A percentile compares a stretch with the other conserved stretches of the same genome.
Evolutionary conservation across 164 flowering plant species (phyloP).

Genomic region (Santalum album): DNA sequence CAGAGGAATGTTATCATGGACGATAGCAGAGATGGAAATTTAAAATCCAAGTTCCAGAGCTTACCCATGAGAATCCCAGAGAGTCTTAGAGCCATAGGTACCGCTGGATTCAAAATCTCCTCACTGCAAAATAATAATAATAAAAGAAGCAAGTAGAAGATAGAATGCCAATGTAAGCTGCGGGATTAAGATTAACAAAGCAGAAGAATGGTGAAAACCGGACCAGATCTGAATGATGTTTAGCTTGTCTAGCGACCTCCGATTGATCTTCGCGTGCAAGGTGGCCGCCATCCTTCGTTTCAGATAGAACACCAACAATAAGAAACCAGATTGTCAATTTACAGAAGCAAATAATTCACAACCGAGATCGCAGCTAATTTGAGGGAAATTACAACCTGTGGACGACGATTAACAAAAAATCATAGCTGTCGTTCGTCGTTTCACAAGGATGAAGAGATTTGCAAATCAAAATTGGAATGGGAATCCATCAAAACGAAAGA

Average conservation of each 20-base stretch:
- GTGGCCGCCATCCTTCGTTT: slow-evolving; percentile 88
- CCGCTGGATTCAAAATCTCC: slow-evolving; percentile 80
- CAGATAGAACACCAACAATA: too few species aligned
- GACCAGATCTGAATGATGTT: slow-evolving; percentile 78
- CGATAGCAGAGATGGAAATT: background rate
- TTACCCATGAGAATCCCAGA: slow-evolving; percentile 97
- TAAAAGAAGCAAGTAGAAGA: background rate
- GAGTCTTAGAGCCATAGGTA: slow-evolving; percentile 91
- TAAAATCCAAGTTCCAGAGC: background rate
- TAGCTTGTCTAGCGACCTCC: slow-evolving; percentile 62
- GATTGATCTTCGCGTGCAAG: slow-evolving; percentile 69
- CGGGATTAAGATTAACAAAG: background rate
- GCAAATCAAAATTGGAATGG: too few species aligned
- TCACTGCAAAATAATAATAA: slow-evolving; percentile 41
- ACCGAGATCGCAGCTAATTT: too few species aligned
- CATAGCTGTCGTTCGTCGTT: too few species aligned
- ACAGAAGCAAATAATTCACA: too few species aligned
- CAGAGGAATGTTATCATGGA: background rate
- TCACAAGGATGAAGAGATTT: too few species aligned
- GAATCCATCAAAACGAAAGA: too few species aligned
- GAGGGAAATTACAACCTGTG: background rate
- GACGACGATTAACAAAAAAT: too few species aligned
- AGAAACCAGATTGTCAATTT: too few species aligned
- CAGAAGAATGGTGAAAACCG: background rate
- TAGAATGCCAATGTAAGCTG: background rate